Evolutionary conservation across 139 green algal species (phyloP), one percentile per base, ranked within the genome.

Genomic region (Pycnococcus provasolii): DNA sequence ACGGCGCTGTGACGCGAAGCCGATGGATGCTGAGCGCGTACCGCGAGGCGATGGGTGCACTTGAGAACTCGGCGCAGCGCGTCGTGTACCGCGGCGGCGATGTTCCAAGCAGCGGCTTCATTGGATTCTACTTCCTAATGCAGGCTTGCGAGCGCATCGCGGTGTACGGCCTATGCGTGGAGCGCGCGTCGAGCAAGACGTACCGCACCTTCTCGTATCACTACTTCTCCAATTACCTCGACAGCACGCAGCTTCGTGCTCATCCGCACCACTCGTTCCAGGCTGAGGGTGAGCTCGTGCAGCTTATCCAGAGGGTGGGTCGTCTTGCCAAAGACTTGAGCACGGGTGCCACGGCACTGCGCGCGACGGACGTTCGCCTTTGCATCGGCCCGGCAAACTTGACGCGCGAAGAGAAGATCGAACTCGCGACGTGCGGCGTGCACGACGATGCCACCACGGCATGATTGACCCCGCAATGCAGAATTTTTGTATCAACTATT

Each of bases 221-320:
- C 59, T 73, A 73, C 59, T 73, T 73, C 60, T 15, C 43, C 9
- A 11, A 60, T 13, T 68, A 73, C 67, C 11, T 73, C 47, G 67
- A 73, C 67, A 53, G 44, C n/a, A 48, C 46, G 67, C 45, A 72
- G 39, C 67, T 73, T 13, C 60, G 67, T 45, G 67, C 60, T 37
- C 67, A 73, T 41, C 67, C 67, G 5, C 67, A 73, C n/a, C 67
- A 73, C 67, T 68, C 67, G 26, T 73, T 73, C 44, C 26, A 71
- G 9, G 15, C 53, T 39, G 67, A 73, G 67, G 57, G 60, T 13
- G 67, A 73, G 37, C 39, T 73, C 3, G 45, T 70, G 44, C 43
- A 8, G 62, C 26, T 26, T 26, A 26, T 26, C 26, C 26, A 26
- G 26, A 26, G 26, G 26, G 26, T 26, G 26, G 26, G 26, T 26